A percentile compares a stretch with the other conserved stretches of the same genome.
Evolutionary conservation across 2,329 filamentous ascomycete species (phyloP).

Genomic region (Graphilbum ipis-grandicollis): DNA sequence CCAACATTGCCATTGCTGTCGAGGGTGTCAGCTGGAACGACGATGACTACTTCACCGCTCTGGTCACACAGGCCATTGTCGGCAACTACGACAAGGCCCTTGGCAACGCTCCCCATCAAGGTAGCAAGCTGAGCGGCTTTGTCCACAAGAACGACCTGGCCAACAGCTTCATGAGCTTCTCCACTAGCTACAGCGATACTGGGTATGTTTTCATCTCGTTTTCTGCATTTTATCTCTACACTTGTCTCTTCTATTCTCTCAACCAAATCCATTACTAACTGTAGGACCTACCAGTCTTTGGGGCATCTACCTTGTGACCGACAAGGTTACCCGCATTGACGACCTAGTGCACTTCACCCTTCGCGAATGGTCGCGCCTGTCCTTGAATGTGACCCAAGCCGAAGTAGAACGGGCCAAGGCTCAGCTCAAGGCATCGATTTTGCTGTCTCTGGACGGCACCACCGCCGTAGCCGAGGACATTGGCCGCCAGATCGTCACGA

Average conservation of each 20-base stretch:
- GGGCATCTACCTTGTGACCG: conserved; percentile 97
- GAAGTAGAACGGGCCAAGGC: conserved; percentile 98
- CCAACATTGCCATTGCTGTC: conserved; percentile 95
- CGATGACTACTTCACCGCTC: conserved; percentile 94
- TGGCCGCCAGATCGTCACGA: conserved; percentile 95
- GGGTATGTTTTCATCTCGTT: conserved; percentile 51
- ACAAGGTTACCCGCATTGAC: conserved; percentile 73
- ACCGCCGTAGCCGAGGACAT: conserved; percentile 97
- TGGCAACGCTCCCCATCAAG: conserved; percentile 92
- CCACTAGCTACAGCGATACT: conserved; percentile 97
- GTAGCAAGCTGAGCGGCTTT: conserved; percentile 92
- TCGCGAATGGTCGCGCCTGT: conserved; percentile 93
- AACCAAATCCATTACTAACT: neutral
- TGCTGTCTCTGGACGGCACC: conserved; percentile 92
- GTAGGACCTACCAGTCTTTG: conserved; percentile 75
- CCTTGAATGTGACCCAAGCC: conserved; percentile 68
- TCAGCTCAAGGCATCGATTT: conserved; percentile 95
- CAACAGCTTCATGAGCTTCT: conserved; percentile 99
- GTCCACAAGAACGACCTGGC: conserved; percentile 89
- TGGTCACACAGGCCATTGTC: conserved; percentile 95
- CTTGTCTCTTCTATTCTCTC: neutral
- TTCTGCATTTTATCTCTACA: neutral
- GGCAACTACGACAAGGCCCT: conserved; percentile 99
- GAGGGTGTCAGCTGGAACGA: conserved; percentile 99
- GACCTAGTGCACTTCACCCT: conserved; percentile 97